Base-by-base conservation (phyloP, 202 grass and related monocot genomes). In the Musa balbisiana region DNA sequence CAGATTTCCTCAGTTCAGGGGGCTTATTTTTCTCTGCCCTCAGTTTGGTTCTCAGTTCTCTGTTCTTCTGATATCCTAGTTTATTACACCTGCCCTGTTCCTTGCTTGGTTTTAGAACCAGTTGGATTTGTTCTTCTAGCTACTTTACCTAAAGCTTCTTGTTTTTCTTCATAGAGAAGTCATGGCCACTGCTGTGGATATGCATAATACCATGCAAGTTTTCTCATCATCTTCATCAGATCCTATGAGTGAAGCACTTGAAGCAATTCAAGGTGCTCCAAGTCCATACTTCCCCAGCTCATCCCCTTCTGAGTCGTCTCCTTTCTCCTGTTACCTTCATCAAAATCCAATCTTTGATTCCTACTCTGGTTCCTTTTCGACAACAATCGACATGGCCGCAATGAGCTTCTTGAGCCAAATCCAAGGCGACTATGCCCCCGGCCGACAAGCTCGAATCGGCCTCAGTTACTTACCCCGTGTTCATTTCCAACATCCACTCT, bases 161-260 rank as follows among this genome's bases (percentile, higher is more conserved):
- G 51, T 78, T 80, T 80, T 84, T 69, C 77, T 80, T 80, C 64
- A 70, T 62, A 62, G 71, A 58, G 8, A 84, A 79, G 74, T 26
- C 84, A 97, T 93, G 86, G 83, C 84, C 43, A 80, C 84, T 83
- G 87, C 86, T 80, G 70, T 83, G 73, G 88, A 89, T 65, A 82
- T 88, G 73, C 80, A 83, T 63, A 78, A 21, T 74, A 64, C 27
- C 53, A 58, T 11, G 52, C 60, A 52, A 11, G 27, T 80, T 49
- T 72, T 75, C 20, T 85, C 84, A 2, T 70, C 23, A 12, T 26
- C 23, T 26, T 64, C 82, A 64, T 53, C 74, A 80, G 82, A 78
- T 50, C 73, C 71, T 69, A n/a, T 43, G 8, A 85, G 84, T 84
- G 85, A 78, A 58, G 73, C 29, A 83, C 84, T 84, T 1, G 80